Conservation (phyloP, 1,139 yeast species). For the Sugiyamaella novakii region DNA sequence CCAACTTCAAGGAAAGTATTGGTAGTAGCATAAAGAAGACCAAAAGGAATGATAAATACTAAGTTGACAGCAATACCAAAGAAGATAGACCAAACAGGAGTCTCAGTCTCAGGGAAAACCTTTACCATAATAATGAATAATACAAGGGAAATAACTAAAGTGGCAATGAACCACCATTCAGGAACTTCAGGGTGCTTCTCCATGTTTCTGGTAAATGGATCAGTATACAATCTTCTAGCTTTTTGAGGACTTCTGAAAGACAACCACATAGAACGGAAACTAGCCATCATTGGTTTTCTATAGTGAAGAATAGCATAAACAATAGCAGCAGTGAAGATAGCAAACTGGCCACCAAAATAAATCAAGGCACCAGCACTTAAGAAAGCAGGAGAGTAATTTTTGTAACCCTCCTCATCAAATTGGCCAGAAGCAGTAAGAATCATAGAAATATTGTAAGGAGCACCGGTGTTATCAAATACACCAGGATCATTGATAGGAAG, state of each 20-base stretch:
- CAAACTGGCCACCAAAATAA: conserved; percentile 38
- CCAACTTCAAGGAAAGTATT: conserved; percentile 54
- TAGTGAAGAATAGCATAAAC: conserved; percentile 50
- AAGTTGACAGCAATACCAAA: conserved; percentile 58
- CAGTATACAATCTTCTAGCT: conserved; percentile 42
- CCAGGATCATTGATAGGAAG: conserved; percentile 56
- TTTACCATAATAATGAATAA: conserved; percentile 50
- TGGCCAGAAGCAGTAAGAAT: conserved; percentile 45
- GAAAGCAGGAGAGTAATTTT: conserved; percentile 51
- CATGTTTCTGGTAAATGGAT: conserved; percentile 61
- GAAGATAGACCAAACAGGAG: conserved; percentile 60
- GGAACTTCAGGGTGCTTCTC: conserved; percentile 60
- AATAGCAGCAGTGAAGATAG: conserved; percentile 45
- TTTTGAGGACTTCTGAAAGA: conserved; percentile 24
- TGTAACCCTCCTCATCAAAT: conserved; percentile 38
- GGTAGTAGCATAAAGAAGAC: conserved; percentile 53
- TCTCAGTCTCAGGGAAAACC: conserved; percentile 47
- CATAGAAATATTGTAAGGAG: conserved; percentile 45
- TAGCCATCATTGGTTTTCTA: conserved; percentile 18
- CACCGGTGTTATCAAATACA: conserved; percentile 53
- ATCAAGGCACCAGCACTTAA: conserved; percentile 45
- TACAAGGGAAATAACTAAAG: conserved; percentile 48
- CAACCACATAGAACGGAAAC: conserved; percentile 24
- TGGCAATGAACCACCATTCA: conserved; percentile 58
- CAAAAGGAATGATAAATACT: conserved; percentile 55